Evolutionary conservation across 108 stramenopile species (phyloP).

Genomic region (Cyclotella sp.): DNA sequence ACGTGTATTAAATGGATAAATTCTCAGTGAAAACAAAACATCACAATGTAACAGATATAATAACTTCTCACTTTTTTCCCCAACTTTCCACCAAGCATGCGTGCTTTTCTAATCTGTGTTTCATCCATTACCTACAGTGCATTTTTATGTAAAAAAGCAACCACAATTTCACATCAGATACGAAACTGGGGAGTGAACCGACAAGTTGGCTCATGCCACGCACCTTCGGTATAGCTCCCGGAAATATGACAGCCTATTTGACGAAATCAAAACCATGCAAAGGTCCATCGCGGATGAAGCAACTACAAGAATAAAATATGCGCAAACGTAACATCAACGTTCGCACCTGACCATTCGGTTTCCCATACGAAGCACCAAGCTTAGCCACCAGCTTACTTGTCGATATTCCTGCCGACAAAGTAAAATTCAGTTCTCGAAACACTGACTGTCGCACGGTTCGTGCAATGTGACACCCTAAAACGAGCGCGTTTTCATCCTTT

Average conservation of each 20-base stretch:
- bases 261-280: too few species aligned
- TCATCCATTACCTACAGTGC: slow-evolving; percentile 53
- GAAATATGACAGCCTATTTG: slow-evolving; percentile 64
- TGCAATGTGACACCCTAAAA: slow-evolving; percentile 66
- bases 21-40: too few species aligned
- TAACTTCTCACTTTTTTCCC: slow-evolving; percentile 57
- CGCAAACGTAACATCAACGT: neutral
- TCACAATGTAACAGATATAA: too few species aligned
- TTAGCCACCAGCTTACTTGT: slow-evolving; percentile 84
- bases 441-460: slow-evolving; percentile 61
- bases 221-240: slow-evolving; percentile 52
- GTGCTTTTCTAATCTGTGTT: slow-evolving; percentile 76
- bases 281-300: too few species aligned
- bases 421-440: slow-evolving; percentile 71
- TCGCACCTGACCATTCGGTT: slow-evolving; percentile 81
- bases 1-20: neutral
- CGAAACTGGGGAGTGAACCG: too few species aligned
- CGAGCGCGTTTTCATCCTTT: slow-evolving; percentile 43
- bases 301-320: neutral
- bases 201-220: neutral
- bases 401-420: slow-evolving; percentile 81
- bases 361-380: slow-evolving; percentile 84
- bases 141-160: neutral
- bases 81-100: slow-evolving; percentile 87
- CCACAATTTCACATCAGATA: neutral